These are phyloP conservation scores for Psilocybe tampanensis DNA, from an alignment of 768 basidiomycete genomes.

Conservation along the genomic window DNA sequence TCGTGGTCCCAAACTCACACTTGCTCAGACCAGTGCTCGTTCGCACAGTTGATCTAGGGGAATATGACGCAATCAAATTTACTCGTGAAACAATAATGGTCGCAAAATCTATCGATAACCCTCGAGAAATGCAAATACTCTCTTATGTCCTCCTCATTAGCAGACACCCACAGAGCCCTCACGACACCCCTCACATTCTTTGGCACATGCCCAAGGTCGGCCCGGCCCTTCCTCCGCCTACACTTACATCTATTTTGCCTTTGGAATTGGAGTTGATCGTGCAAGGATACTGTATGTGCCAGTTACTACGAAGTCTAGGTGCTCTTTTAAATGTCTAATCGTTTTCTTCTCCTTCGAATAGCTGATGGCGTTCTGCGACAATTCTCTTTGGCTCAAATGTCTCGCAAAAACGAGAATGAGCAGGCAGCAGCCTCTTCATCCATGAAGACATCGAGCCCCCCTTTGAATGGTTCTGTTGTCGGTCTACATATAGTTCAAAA, in stretches of 20 bases:
- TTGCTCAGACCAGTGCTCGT: slow-evolving; percentile 24
- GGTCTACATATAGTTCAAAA: slow-evolving; percentile 60
- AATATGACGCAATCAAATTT: slow-evolving; percentile 26
- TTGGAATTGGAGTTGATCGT: slow-evolving; percentile 61
- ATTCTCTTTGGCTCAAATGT: slow-evolving; percentile 45
- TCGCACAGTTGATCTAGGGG: slow-evolving; percentile 17
- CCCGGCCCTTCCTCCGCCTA: slow-evolving; percentile 15
- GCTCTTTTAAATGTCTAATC: slow-evolving; percentile 9
- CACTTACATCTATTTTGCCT: slow-evolving; percentile 44
- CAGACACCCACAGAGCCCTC: slow-evolving; percentile 1
- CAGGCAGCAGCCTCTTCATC: slow-evolving; percentile 25
- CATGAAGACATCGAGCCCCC: slow-evolving; percentile 42
- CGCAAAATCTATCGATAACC: slow-evolving; percentile 5
- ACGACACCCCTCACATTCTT: slow-evolving; percentile 14
- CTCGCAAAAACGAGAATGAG: slow-evolving; percentile 22
- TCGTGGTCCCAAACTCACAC: neutral
- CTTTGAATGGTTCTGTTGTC: slow-evolving; percentile 51
- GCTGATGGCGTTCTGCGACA: slow-evolving; percentile 57
- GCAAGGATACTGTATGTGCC: slow-evolving; percentile 61
- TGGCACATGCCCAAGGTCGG: slow-evolving; percentile 24
- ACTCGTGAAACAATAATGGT: slow-evolving; percentile 14
- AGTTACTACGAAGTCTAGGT: neutral
- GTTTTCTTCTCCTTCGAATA: slow-evolving; percentile 20
- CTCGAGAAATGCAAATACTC: slow-evolving; percentile 14
- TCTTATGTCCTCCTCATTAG: slow-evolving; percentile 10